These are phyloP conservation scores for Neurospora sp. DNA, from an alignment of 495 filamentous ascomycete species.

Conservation along the genomic window DNA sequence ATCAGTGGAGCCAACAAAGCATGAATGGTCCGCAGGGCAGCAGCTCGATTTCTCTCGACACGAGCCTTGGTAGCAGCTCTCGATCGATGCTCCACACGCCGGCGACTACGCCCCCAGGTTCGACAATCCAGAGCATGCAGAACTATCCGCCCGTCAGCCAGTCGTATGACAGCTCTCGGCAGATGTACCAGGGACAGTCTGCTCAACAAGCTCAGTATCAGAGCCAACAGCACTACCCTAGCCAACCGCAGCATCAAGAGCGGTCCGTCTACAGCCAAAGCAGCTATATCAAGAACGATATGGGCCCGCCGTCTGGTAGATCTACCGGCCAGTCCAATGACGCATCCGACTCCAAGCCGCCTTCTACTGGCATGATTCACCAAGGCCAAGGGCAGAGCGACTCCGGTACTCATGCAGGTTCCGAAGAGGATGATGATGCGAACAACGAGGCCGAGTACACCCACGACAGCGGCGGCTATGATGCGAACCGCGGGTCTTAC, in stretches of 20 bases:
- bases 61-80: conserved; percentile 63
- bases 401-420: conserved; percentile 42
- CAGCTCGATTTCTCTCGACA: conserved; percentile 80
- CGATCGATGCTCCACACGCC: conserved; percentile 92
- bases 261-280: conserved; percentile 59
- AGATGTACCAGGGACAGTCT: conserved; percentile 71
- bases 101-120: conserved; percentile 80
- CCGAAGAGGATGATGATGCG: conserved; percentile 67
- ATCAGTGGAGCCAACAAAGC: conserved; percentile 61
- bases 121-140: conserved; percentile 65
- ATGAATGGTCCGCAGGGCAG: conserved; percentile 56
- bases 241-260: conserved; percentile 52
- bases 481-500: conserved; percentile 59
- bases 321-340: conserved; percentile 48
- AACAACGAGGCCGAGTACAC: conserved; percentile 75
- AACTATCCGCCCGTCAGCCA: conserved; percentile 59
- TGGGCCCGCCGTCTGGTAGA: conserved; percentile 74
- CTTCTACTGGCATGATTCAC: conserved; percentile 47
- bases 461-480: conserved; percentile 59
- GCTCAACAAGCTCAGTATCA: conserved; percentile 62
- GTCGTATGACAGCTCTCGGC: conserved; percentile 66
- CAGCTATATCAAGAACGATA: conserved; percentile 79
- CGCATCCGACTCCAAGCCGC: conserved; percentile 55
- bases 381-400: conserved; percentile 46
- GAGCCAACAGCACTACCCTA: conserved; percentile 23